Base-by-base conservation (phyloP, 176 grass and related monocot genomes). In the Areca catechu region DNA sequence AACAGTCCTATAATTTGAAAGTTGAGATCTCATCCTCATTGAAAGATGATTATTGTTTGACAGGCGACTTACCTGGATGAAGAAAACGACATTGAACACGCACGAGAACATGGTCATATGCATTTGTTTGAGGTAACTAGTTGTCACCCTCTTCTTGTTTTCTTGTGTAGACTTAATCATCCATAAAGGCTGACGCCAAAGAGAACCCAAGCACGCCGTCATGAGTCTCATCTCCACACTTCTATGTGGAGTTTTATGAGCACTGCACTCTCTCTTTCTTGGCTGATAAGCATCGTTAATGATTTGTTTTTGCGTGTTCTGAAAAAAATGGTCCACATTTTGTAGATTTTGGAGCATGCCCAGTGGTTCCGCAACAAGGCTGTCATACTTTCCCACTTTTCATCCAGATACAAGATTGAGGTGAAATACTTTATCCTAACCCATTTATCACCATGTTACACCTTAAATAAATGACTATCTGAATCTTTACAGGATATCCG, bases 51-150 rank as follows among this genome's bases (percentile, higher is more conserved):
- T 37, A 19, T 58, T n/a, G 72, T 78, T 25, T 85, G 49, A 24
- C 78, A 97, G 87, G 87, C 87, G 27, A 88, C 92, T 17, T 97
- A 91, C 62, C 82, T 97, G 47, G 92, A 97, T 77, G 86, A 88
- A 24, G 63, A 80, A 56, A 69, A 80, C 29, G 80, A 97, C 77
- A 69, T 88, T 15, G 72, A 92, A 76, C 86, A 85, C 75, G 87
- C 87, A 56, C 71, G 77, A 24, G 72, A 88, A 56, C 93, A 78
- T 70, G 93, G 93, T 53, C 87, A 92, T 59, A 82, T 92, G 83
- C 93, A 97, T 83, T 73, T 97, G 18, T 88, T 65, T 28, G 81
- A 98, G 93, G 87, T 98, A 79, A 54, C 34, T 43, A 43, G 34
- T 14, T 67, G 43, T 22, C 70, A 62, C 20, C n/a, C n/a, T n/a